These are phyloP conservation scores for Beta macrorhiza DNA, from an alignment of 179 eudicot species.

Conservation along the genomic window DNA sequence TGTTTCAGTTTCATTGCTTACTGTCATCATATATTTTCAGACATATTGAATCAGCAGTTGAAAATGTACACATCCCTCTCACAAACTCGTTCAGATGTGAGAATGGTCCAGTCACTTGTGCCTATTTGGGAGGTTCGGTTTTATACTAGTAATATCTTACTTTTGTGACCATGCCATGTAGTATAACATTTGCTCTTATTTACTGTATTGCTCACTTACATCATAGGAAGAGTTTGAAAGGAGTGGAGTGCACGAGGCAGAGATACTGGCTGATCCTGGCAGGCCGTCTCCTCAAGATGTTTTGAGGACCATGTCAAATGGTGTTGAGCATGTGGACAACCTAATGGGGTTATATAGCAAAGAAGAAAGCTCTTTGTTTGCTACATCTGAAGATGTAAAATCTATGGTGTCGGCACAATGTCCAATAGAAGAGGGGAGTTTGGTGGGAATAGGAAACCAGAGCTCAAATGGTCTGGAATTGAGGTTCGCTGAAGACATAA, in stretches of 20 bases:
- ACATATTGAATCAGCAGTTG: conserved; percentile 73
- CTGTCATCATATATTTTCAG: conserved; percentile 29
- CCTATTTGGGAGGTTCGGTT: conserved; percentile 95
- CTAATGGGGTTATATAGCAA: conserved; percentile 43
- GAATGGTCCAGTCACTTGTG: conserved; percentile 91
- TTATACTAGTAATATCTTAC: conserved; percentile 12
- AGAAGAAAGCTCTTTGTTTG: conserved; percentile 31
- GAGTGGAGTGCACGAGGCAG: conserved; percentile 58
- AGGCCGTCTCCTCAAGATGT: conserved; percentile 70
- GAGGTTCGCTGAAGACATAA: conserved; percentile 26
- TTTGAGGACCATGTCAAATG: conserved; percentile 52
- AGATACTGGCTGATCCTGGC: conserved; percentile 49
- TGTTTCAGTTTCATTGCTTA: conserved; percentile 15
- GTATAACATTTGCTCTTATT: conserved; percentile 6
- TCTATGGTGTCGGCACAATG: conserved; percentile 26
- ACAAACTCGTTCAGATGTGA: conserved; percentile 70
- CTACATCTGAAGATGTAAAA: conserved; percentile 29
- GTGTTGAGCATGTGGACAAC: conserved; percentile 50
- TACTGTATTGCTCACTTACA: conserved; percentile 24
- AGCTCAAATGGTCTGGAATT: conserved; percentile 27
- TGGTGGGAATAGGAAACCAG: conserved; percentile 29
- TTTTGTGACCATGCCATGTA: neutral
- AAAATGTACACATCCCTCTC: conserved; percentile 76
- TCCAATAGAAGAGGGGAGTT: conserved; percentile 31
- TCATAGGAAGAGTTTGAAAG: conserved; percentile 80